Evolutionary conservation across 192 early-diverging fungal species (phyloP), one percentile per base, ranked within the genome.

Genomic region (Spinellus fusiger): DNA sequence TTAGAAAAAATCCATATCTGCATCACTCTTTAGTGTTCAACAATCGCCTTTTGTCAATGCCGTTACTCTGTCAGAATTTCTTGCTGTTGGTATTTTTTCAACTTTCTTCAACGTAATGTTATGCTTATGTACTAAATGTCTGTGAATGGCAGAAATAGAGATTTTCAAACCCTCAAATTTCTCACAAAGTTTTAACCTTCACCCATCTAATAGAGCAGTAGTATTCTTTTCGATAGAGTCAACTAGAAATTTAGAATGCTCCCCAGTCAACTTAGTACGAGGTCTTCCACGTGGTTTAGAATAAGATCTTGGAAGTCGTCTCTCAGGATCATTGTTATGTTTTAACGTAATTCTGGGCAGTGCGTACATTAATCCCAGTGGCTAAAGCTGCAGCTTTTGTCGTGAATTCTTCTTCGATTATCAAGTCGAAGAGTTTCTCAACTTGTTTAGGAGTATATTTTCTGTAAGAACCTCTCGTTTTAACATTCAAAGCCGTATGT

Each of bases 41-140:
- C 56, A 54, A 31, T 10, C 57, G 47, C 25, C 62, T 32, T 27
- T 60, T 60, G 46, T 25, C 18, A 60, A 60, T 50, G 7, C 46
- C 27, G 56, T 49, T 34, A 56, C 54, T 56, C 55, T 52, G 48
- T 56, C 46, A 32, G 37, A 49, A 64, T 56, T 64, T 56, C 62
- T 64, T 49, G 62, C 62, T 37, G 62, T 33, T 49, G 54, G 62
- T 50, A 56, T 28, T 28, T 64, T 64, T 64, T 64, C 62, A 56
- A 64, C 23, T 57, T 64, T 64, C 38, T 64, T 49, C 18, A 64
- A 33, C 53, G 61, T 63, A 18, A 50, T 22, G 20, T 28, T 64
- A 57, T 53, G 40, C 29, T 64, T 64, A 28, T 57, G 54, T 49
- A 64, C 62, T 40, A 64, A 49, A 44, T 57, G 46, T 57, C 31